Evolutionary conservation across 768 basidiomycete species (phyloP).

Genomic region (Suillus luteus): DNA sequence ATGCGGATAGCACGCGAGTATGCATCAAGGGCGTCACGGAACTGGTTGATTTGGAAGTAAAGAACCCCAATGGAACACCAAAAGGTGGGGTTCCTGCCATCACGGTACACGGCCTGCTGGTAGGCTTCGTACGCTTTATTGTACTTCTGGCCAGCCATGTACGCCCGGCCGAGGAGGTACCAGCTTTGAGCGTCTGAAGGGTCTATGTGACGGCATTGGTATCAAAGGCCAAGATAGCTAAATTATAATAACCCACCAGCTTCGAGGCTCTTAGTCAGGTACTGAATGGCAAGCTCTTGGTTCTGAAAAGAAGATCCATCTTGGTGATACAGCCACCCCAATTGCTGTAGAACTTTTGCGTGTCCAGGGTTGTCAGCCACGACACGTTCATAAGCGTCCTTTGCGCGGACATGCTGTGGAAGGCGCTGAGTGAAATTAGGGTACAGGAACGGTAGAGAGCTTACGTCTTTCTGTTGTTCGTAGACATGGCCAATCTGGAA

Average conservation of each 20-base stretch:
- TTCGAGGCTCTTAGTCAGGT: slow-evolving; percentile 93
- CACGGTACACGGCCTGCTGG: slow-evolving; percentile 98
- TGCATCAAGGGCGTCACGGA: slow-evolving; percentile 96
- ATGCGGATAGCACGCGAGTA: slow-evolving; percentile 99
- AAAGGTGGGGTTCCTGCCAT: slow-evolving; percentile 98
- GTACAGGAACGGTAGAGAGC: slow-evolving; percentile 25
- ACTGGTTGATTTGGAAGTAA: slow-evolving; percentile 99
- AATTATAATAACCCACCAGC: slow-evolving; percentile 59
- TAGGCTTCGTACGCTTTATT: slow-evolving; percentile 99
- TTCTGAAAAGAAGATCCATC: slow-evolving; percentile 94
- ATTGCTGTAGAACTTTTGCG: slow-evolving; percentile 96
- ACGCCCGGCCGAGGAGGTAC: slow-evolving; percentile 97
- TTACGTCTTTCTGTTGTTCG: slow-evolving; percentile 95
- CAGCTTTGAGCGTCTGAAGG: slow-evolving; percentile 96
- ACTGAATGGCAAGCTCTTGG: slow-evolving; percentile 91
- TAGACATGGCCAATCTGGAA: slow-evolving; percentile 99
- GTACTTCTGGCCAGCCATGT: slow-evolving; percentile 98
- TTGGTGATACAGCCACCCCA: slow-evolving; percentile 98
- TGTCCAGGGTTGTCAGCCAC: slow-evolving; percentile 91
- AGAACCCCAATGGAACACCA: slow-evolving; percentile 99
- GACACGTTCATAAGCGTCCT: slow-evolving; percentile 95
- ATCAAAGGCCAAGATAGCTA: not conserved
- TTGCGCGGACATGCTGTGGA: slow-evolving; percentile 78
- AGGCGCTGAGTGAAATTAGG: slow-evolving; percentile 17
- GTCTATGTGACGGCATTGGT: slow-evolving; percentile 49